Percentiles rank a stretch among this genome's conserved stretches.
These are phyloP conservation scores for Penicillium mononematosum DNA, from an alignment of 495 filamentous ascomycete species.

Conservation along the genomic window DNA sequence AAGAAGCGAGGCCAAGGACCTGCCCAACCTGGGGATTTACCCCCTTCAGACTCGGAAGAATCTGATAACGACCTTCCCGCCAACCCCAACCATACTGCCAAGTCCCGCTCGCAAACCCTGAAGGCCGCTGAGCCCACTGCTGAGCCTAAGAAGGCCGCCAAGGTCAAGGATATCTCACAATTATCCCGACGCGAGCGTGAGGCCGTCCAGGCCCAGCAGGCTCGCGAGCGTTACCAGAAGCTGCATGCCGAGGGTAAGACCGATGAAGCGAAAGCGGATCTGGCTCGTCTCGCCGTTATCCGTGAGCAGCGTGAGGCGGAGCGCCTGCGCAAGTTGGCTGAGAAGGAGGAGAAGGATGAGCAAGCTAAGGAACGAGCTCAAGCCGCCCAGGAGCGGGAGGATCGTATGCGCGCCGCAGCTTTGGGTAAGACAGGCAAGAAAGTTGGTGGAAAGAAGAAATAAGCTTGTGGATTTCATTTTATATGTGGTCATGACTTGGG, in stretches of 20 bases:
- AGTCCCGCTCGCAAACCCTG: constrained; percentile 59
- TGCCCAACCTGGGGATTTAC: constrained; percentile 79
- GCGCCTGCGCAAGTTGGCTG: constrained; percentile 73
- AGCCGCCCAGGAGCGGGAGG: constrained; percentile 36
- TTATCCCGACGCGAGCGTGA: constrained; percentile 83
- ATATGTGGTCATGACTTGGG: constrained; percentile 10
- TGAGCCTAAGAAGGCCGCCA: constrained; percentile 33
- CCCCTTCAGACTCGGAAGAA: constrained; percentile 64
- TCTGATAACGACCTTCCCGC: constrained; percentile 67
- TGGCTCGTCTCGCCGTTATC: constrained; percentile 77
- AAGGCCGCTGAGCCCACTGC: constrained; percentile 43
- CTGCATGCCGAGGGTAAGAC: constrained; percentile 95
- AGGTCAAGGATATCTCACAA: constrained; percentile 46
- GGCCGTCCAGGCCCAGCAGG: constrained; percentile 81
- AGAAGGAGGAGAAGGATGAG: constrained; percentile 72
- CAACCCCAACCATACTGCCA: constrained; percentile 85
- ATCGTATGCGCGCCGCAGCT: constrained; percentile 33
- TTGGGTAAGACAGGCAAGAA: constrained; percentile 34
- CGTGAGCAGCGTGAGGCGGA: constrained; percentile 85
- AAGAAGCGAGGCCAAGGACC: constrained; percentile 61
- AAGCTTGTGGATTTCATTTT: constrained; percentile 1
- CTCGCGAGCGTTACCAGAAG: constrained; percentile 89
- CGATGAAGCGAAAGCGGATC: constrained; percentile 90
- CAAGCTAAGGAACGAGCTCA: constrained; percentile 48
- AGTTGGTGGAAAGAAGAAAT: constrained; percentile 44